Conservation (phyloP, 495 filamentous ascomycete genomes). For the Penicillium paxilli region DNA sequence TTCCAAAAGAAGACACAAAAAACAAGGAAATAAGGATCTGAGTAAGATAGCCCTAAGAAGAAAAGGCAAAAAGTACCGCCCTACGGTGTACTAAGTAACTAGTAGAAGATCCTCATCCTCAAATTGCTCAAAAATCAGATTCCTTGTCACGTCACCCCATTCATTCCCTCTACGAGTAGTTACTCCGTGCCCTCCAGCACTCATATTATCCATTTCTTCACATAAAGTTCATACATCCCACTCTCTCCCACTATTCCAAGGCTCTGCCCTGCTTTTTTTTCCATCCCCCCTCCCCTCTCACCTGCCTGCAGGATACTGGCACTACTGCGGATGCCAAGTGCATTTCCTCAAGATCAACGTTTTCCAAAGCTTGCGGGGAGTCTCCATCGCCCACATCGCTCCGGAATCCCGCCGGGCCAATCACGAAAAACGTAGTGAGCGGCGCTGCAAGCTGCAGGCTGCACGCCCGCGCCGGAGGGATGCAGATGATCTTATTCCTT, state of each 20-base stretch:
- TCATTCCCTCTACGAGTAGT: not conserved
- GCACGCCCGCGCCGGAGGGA: not conserved
- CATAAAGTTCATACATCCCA: not conserved
- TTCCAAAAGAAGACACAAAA: not conserved
- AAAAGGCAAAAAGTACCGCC: not conserved
- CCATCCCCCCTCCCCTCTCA: not conserved
- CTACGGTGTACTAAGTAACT: not conserved
- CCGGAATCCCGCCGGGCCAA: not conserved
- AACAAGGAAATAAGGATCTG: too few species aligned
- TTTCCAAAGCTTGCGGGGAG: slow-evolving; percentile 11
- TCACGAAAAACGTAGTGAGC: not conserved
- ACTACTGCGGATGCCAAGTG: not conserved
- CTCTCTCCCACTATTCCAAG: not conserved
- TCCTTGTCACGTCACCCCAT: not conserved
- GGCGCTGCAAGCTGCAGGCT: not conserved
- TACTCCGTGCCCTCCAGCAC: not conserved
- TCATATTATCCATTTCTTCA: too few species aligned
- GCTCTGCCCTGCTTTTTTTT: too few species aligned
- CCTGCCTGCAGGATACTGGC: not conserved
- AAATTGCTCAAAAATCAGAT: not conserved
- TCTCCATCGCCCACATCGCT: not conserved
- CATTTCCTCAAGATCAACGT: slow-evolving; percentile 13
- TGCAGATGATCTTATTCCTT: too few species aligned
- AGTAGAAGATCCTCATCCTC: not conserved
- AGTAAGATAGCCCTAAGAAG: too few species aligned